These are phyloP conservation scores for Orychophragmus violaceus DNA, from an alignment of 345 rosid species.

Conservation along the genomic window DNA sequence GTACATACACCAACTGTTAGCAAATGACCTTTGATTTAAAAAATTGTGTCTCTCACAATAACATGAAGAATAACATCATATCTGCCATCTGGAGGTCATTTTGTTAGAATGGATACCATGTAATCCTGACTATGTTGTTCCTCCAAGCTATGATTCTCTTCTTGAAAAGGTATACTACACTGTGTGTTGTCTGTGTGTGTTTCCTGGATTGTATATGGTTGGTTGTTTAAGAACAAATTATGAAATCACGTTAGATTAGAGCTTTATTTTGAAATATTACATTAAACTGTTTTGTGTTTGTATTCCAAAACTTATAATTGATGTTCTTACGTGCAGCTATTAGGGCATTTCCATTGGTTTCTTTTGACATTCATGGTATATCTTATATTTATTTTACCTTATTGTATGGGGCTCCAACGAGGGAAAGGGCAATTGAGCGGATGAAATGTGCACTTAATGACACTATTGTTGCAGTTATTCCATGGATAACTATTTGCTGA, in stretches of 20 bases:
- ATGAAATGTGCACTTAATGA: slow-evolving; percentile 98
- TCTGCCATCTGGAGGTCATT: slow-evolving; percentile 99
- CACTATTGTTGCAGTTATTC: slow-evolving; percentile 76
- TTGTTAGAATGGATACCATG: slow-evolving; percentile 97
- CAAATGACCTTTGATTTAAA: neutral
- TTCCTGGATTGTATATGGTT: slow-evolving; percentile 11
- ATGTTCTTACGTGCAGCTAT: neutral
- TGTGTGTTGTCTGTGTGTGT: too few species aligned
- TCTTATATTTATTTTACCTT: slow-evolving; percentile 45
- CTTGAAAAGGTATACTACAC: slow-evolving; percentile 78
- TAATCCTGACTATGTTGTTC: slow-evolving; percentile 94
- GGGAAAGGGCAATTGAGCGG: slow-evolving; percentile 95
- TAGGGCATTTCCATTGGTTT: neutral
- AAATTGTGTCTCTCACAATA: neutral
- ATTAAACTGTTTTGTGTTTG: neutral
- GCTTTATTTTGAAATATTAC: neutral
- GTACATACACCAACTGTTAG: neutral
- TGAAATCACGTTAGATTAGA: neutral
- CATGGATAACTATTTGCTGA: neutral
- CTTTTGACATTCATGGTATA: neutral
- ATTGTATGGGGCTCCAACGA: slow-evolving; percentile 98
- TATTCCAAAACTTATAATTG: neutral
- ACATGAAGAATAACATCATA: slow-evolving; percentile 94
- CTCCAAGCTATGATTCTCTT: slow-evolving; percentile 97
- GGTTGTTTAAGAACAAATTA: neutral